Percentiles rank a stretch among this genome's conserved stretches.
Conservation (phyloP, 768 basidiomycete species). For the Galerina sulciceps region DNA sequence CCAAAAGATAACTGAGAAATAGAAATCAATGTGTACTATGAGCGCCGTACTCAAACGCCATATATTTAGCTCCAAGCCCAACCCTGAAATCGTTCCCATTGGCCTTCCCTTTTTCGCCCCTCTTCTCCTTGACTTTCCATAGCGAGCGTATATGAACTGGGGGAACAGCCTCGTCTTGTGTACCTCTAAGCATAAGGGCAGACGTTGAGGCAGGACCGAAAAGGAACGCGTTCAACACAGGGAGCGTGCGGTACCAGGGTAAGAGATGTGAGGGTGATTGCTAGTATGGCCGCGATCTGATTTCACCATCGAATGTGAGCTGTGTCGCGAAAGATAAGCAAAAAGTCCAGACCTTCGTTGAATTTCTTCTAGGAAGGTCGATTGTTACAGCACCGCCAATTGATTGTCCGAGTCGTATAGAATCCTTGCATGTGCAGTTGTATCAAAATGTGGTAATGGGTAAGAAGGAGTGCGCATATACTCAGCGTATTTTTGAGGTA, state of each 20-base stretch:
- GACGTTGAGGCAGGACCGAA: constrained; percentile 74
- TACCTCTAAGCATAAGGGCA: constrained; percentile 85
- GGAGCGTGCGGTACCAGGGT: constrained; percentile 82
- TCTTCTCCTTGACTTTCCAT: constrained; percentile 64
- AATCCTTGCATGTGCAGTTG: constrained; percentile 48
- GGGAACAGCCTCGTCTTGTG: constrained; percentile 73
- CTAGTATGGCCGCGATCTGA: constrained; percentile 80
- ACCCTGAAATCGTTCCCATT: constrained; percentile 46
- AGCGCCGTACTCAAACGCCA: constrained; percentile 56
- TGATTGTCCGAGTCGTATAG: constrained; percentile 83
- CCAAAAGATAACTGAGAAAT: not conserved
- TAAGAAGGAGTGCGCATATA: constrained; percentile 41
- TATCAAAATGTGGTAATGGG: not conserved
- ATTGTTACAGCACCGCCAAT: constrained; percentile 95
- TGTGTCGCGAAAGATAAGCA: not conserved
- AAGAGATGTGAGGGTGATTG: constrained; percentile 92
- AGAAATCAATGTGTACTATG: constrained; percentile 52
- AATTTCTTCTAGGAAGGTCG: constrained; percentile 82
- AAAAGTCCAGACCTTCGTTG: constrained; percentile 54
- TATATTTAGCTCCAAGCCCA: constrained; percentile 56
- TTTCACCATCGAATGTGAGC: not conserved
- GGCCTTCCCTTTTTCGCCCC: constrained; percentile 48
- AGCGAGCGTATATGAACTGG: constrained; percentile 75
- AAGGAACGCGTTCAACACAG: constrained; percentile 70
- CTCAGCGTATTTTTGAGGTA: constrained; percentile 62